A percentile compares a stretch with the other conserved stretches of the same genome.
Evolutionary conservation across 257 asterid species (phyloP).

Genomic region (Nicotiana tomentosiformis): DNA sequence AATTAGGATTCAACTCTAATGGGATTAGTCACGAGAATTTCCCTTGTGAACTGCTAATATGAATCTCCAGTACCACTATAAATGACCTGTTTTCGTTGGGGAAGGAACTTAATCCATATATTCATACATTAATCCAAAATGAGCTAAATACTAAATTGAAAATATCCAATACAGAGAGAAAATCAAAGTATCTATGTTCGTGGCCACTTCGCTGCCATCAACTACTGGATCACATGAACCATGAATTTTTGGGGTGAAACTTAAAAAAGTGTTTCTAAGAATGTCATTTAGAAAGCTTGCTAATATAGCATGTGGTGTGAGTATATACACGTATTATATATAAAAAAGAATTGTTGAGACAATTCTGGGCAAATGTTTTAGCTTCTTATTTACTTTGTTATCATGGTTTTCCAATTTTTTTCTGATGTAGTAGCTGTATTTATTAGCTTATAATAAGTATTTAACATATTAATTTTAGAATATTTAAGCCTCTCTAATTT

Average conservation of each 20-base stretch:
- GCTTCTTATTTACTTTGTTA: too few relatives aligned
- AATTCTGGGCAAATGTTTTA: too few relatives aligned
- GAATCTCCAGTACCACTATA: not conserved
- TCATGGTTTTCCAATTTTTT: too few relatives aligned
- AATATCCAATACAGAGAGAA: not conserved
- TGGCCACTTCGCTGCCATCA: not conserved
- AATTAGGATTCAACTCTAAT: not conserved
- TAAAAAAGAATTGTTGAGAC: too few relatives aligned
- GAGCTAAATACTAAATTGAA: not conserved
- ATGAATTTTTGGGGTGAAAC: not conserved
- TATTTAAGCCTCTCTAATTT: too few relatives aligned
- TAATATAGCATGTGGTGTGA: too few relatives aligned
- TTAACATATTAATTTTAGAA: too few relatives aligned
- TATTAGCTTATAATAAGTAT: too few relatives aligned
- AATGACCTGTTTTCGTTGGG: not conserved
- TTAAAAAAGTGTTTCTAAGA: too few relatives aligned
- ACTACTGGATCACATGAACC: not conserved
- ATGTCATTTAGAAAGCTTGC: too few relatives aligned
- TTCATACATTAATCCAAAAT: not conserved
- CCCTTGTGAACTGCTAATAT: not conserved
- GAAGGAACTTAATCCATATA: not conserved
- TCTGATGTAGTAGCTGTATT: too few relatives aligned
- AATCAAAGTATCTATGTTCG: not conserved
- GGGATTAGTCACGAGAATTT: slow-evolving; percentile 1
- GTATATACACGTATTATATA: too few relatives aligned